Conservation (phyloP, 2,329 filamentous ascomycete species). For the Pseudocercospora fuligena region DNA sequence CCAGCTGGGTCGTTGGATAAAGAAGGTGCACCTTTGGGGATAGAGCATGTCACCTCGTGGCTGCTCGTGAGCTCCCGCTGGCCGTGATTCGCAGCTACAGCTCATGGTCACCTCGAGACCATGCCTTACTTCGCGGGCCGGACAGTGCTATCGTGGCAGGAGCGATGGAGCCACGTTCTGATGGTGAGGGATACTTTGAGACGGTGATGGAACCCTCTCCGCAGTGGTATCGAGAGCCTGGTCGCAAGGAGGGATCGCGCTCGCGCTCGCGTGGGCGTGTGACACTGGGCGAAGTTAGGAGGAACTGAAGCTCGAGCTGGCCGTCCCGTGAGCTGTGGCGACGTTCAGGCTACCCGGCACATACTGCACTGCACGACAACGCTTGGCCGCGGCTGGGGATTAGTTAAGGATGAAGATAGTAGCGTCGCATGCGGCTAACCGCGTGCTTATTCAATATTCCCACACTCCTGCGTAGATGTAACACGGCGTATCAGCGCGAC, state of each 20-base stretch:
- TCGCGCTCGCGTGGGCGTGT: constrained; percentile 3
- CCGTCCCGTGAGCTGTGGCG: background rate
- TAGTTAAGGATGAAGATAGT: background rate
- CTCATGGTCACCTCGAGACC: background rate
- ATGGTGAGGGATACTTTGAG: background rate
- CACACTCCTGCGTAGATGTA: background rate
- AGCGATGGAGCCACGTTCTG: background rate
- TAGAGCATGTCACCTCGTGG: constrained; percentile 24
- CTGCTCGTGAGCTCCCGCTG: constrained; percentile 18
- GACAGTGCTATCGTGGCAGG: background rate
- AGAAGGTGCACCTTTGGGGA: constrained; percentile 9
- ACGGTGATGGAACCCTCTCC: constrained; percentile 19
- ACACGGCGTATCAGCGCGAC: constrained; percentile 12
- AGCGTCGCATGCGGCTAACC: constrained; percentile 1
- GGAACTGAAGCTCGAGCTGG: background rate
- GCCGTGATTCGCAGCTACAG: constrained; percentile 9
- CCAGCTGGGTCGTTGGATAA: constrained; percentile 10
- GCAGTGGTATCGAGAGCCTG: constrained; percentile 14
- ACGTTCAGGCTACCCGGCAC: too few species aligned
- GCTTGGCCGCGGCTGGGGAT: constrained; percentile 2
- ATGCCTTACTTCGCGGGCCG: background rate
- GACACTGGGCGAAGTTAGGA: background rate
- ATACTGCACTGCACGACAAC: background rate
- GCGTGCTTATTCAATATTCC: background rate
- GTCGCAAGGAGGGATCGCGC: background rate